These are phyloP conservation scores for Serendipita vermifera DNA, from an alignment of 768 basidiomycete genomes.

Conservation along the genomic window DNA sequence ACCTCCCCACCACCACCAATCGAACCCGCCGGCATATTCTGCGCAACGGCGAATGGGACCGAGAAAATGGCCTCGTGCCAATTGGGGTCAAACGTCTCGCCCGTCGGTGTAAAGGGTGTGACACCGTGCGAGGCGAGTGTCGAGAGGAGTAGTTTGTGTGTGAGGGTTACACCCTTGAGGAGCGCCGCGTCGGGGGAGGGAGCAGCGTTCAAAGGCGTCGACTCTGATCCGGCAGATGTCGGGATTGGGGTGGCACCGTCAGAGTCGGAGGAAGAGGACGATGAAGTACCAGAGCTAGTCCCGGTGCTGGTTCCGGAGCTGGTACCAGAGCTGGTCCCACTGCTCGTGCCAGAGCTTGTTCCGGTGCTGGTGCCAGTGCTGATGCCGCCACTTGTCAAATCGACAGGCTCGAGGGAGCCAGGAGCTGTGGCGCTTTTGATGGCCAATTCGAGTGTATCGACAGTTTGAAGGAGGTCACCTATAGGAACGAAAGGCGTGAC, in stretches of 20 bases:
- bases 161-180: conserved; percentile 80
- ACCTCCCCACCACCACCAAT: conserved; percentile 62
- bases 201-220: conserved; percentile 18
- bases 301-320: neutral
- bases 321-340: neutral
- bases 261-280: conserved; percentile 23
- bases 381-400: conserved; percentile 15
- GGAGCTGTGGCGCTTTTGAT: conserved; percentile 58
- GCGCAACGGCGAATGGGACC: conserved; percentile 36
- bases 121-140: conserved; percentile 87
- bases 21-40: conserved; percentile 36
- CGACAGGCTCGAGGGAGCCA: conserved; percentile 26
- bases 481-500: conserved; percentile 21
- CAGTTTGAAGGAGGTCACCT: conserved; percentile 73
- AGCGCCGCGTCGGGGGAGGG: conserved; percentile 53
- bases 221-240: conserved; percentile 16
- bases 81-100: conserved; percentile 92
- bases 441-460: conserved; percentile 79
- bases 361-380: conserved; percentile 16
- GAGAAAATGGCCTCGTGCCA: conserved; percentile 91
- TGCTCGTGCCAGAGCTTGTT: neutral
- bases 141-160: conserved; percentile 76
- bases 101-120: conserved; percentile 81
- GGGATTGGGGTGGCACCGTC: conserved; percentile 21
- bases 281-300: conserved; percentile 20